Conservation (phyloP, 345 rosid species). For the Xanthoceras sorbifolium region DNA sequence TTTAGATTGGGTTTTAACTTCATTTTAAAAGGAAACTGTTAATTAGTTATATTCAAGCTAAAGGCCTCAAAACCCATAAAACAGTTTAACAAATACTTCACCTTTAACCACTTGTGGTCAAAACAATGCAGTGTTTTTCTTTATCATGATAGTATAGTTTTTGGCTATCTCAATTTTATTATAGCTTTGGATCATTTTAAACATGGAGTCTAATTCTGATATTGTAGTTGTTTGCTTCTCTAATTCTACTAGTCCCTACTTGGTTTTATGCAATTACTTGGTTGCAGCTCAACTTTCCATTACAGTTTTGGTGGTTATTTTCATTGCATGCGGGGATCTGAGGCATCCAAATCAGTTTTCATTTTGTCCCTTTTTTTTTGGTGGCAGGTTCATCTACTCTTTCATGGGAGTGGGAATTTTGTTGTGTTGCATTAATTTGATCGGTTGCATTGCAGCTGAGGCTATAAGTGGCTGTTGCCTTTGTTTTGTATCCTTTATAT, state of each 20-base stretch:
- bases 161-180: not conserved
- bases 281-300: not conserved
- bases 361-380: constrained; percentile 25
- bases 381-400: constrained; percentile 91
- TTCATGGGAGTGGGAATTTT: constrained; percentile 87
- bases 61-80: not conserved
- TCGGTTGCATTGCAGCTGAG: constrained; percentile 95
- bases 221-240: not conserved
- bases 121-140: not conserved
- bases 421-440: constrained; percentile 62
- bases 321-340: not conserved
- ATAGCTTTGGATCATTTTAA: not conserved
- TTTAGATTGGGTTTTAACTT: not conserved
- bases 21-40: not conserved
- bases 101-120: not conserved
- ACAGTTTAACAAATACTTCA: not conserved
- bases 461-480: constrained; percentile 82
- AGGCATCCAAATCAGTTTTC: constrained; percentile 9
- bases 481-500: constrained; percentile 86
- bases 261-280: not conserved
- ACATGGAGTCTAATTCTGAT: not conserved
- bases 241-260: not conserved
- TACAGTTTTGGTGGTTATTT: not conserved
- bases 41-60: not conserved
- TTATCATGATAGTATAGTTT: not conserved